Conservation (phyloP, 2,329 filamentous ascomycete species). For the Alternaria viburni region DNA sequence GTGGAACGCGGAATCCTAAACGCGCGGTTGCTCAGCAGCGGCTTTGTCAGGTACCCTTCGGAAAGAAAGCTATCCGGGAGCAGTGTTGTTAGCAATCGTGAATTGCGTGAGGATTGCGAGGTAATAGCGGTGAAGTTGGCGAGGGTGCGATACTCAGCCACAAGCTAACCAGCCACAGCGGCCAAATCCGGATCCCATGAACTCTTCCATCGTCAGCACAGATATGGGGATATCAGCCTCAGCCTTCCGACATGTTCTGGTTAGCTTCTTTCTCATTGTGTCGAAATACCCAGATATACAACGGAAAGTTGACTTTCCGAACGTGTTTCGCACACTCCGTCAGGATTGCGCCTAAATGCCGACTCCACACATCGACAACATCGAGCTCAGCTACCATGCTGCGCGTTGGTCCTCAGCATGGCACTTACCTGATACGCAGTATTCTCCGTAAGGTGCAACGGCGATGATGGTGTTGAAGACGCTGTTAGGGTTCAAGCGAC, state of each 20-base stretch:
- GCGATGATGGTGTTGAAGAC: constrained; percentile 1
- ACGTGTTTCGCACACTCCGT: constrained; percentile 12
- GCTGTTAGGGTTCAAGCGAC: neutral
- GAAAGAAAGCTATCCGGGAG: neutral
- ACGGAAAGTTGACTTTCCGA: constrained; percentile 29
- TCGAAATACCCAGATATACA: constrained; percentile 12
- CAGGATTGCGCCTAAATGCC: constrained; percentile 8
- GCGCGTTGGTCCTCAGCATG: constrained; percentile 2
- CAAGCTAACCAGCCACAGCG: constrained; percentile 20
- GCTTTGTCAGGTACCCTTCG: neutral
- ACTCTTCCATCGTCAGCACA: constrained; percentile 1
- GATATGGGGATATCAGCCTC: constrained; percentile 18
- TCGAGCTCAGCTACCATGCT: constrained; percentile 21
- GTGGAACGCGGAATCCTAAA: neutral
- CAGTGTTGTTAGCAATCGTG: neutral
- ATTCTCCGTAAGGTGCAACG: neutral
- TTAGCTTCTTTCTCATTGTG: constrained; percentile 17
- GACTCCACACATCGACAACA: constrained; percentile 5
- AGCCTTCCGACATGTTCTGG: constrained; percentile 11
- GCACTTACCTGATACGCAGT: neutral
- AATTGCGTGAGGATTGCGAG: neutral
- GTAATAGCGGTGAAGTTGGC: constrained; percentile 21
- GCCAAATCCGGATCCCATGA: constrained; percentile 1
- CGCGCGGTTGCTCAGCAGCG: neutral
- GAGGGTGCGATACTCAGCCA: constrained; percentile 13